Percentiles rank a stretch among this genome's conserved stretches.
These are phyloP conservation scores for Chlorella vulgaris DNA, from an alignment of 139 green algal species.

Conservation along the genomic window DNA sequence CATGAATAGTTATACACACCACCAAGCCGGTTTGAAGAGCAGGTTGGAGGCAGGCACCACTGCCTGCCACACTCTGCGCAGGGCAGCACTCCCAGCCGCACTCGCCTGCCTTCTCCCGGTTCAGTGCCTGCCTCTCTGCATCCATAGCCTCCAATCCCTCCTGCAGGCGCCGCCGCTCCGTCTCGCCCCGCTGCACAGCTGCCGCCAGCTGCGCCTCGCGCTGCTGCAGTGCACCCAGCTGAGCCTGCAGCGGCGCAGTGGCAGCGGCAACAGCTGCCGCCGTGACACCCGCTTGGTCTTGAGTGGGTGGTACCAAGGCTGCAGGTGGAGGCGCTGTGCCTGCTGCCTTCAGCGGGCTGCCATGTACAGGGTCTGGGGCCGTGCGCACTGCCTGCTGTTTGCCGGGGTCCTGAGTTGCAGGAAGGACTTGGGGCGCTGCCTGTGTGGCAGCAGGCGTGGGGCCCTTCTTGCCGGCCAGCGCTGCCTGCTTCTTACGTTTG, in stretches of 20 bases:
- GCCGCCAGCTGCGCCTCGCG: slow-evolving; percentile 1
- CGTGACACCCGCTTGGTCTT: neutral
- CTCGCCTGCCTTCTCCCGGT: slow-evolving; percentile 46
- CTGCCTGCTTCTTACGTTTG: slow-evolving; percentile 46
- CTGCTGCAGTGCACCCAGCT: slow-evolving; percentile 9
- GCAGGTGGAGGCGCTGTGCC: no score
- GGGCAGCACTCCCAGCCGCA: no score
- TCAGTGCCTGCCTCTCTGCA: slow-evolving; percentile 27
- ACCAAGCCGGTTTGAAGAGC: no score
- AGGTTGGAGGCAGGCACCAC: no score
- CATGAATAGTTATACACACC: no score
- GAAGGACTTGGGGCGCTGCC: no score
- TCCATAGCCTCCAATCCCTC: slow-evolving; percentile 29
- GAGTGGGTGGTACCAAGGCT: neutral
- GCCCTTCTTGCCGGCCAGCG: slow-evolving; percentile 25
- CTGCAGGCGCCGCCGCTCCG: slow-evolving; percentile 8
- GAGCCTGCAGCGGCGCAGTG: neutral
- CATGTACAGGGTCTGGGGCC: no score
- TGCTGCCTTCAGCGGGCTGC: no score
- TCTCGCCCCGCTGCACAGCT: neutral
- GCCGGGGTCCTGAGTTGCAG: no score
- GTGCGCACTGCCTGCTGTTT: no score
- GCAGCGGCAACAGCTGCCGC: neutral
- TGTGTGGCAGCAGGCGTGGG: no score
- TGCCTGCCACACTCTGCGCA: no score